Evolutionary conservation across 345 rosid species (phyloP), one percentile per base, ranked within the genome.

Genomic region (Citrus cavaleriei): DNA sequence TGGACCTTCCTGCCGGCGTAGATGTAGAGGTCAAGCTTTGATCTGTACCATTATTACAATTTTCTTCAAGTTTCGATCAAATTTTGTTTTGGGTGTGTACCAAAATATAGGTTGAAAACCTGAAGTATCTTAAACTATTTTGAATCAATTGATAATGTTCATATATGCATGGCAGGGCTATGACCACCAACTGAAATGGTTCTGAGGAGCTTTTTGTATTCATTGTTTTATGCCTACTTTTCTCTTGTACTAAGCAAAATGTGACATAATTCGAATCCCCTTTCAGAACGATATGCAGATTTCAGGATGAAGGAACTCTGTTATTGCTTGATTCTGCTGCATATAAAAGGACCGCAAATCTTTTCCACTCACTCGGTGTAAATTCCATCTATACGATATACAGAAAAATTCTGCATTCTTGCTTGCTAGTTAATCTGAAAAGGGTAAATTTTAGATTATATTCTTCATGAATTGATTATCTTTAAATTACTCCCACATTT

Each of bases 11-110:
- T 73, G 92, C 95, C 25, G 99, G 98, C 27, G 97, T 94, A 57
- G 99, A 96, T 77, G 97, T 94, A 19, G 99, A 94, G 82, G 97
- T 96, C 81, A 94, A 96, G 91, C 99, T 96, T 83, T 94, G 84
- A 93, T 85, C 60, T 62, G 42, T 67, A 72, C 40, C 38, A 70
- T n/a, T 76, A 87, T 59, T 58, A 16, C 19, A n/a, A 22, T 35
- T 13, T 22, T 37, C 66, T 27, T 73, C 4, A 14, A 24, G 24
- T 59, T 73, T 34, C 5, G 6, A 21, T 22, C 7, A 28, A 24
- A 30, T 25, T 49, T 38, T 24, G 55, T 28, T n/a, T n/a, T 24
- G 12, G 57, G 28, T 40, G 14, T 8, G 5, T 69, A 46, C 10
- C 49, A 25, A n/a, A 24, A 69, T 24, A 42, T 42, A 24, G 57